Conservation (phyloP, 371 early-diverging fungal genomes). For the Mortierella sp. region DNA sequence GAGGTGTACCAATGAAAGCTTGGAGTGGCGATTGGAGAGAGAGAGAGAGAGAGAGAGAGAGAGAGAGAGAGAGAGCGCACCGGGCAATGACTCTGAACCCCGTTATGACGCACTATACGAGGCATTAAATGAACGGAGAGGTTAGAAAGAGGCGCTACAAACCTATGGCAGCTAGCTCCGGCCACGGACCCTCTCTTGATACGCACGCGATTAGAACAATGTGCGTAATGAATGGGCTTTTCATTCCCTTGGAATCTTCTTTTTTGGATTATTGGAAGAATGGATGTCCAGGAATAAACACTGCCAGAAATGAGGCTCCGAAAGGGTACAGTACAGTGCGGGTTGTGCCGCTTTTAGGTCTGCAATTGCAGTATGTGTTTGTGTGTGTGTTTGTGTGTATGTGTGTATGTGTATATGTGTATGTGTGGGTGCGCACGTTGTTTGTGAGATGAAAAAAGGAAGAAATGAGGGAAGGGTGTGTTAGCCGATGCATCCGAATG, state of each 20-base stretch:
- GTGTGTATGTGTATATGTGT: neutral
- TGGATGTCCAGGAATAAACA: neutral
- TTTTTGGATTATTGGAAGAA: neutral
- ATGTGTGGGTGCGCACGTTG: slow-evolving; percentile 1
- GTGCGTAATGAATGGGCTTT: neutral
- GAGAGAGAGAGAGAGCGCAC: neutral
- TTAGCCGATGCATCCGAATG: neutral
- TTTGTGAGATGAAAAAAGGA: neutral
- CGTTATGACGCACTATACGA: neutral
- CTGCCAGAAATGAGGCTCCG: neutral
- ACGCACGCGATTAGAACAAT: neutral
- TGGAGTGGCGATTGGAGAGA: neutral
- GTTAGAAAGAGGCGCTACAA: neutral
- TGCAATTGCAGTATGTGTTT: neutral
- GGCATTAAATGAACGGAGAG: neutral
- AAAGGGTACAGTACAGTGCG: neutral
- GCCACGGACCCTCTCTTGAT: neutral
- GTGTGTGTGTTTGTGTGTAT: neutral
- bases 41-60: neutral
- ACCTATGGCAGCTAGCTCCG: neutral
- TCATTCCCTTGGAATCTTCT: neutral
- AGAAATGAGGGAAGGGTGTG: neutral
- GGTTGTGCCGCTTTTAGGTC: neutral
- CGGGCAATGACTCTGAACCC: slow-evolving; percentile 12
- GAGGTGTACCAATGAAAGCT: neutral